Conservation (phyloP, 352 stramenopile species). For the Aphanomyces stellatus region DNA sequence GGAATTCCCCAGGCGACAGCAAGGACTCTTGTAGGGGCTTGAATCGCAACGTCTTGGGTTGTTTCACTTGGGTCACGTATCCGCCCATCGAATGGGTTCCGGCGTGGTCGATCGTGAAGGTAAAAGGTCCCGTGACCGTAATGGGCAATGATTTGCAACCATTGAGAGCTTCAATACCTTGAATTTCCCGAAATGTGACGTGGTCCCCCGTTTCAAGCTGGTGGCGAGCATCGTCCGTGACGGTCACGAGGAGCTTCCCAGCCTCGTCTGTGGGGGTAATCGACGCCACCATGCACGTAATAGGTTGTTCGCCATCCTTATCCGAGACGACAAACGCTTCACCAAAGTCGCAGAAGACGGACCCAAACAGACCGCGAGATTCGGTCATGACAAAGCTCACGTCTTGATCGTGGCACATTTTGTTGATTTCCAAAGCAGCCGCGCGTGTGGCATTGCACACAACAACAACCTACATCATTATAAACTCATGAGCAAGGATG, state of each 20-base stretch:
- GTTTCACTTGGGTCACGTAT: slow-evolving; percentile 94
- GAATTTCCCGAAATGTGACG: slow-evolving; percentile 94
- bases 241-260: slow-evolving; percentile 77
- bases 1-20: slow-evolving; percentile 87
- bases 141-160: slow-evolving; percentile 51
- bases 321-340: slow-evolving; percentile 91
- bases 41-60: slow-evolving; percentile 91
- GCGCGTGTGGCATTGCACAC: slow-evolving; percentile 70
- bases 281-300: slow-evolving; percentile 90
- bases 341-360: slow-evolving; percentile 98
- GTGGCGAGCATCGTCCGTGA: slow-evolving; percentile 97
- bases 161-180: slow-evolving; percentile 87
- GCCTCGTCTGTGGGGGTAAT: slow-evolving; percentile 56
- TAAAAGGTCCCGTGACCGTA: slow-evolving; percentile 89
- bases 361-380: slow-evolving; percentile 89
- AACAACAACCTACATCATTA: slow-evolving; percentile 54
- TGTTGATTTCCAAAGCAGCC: slow-evolving; percentile 65
- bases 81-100: slow-evolving; percentile 45
- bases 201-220: slow-evolving; percentile 95
- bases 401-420: slow-evolving; percentile 72
- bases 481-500: background rate
- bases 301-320: slow-evolving; percentile 88
- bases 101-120: slow-evolving; percentile 93
- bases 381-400: slow-evolving; percentile 92
- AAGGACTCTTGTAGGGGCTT: slow-evolving; percentile 83